phyloP scores from a whole-genome alignment of 1,139 yeast genomes.

The Candida sp. region DNA sequence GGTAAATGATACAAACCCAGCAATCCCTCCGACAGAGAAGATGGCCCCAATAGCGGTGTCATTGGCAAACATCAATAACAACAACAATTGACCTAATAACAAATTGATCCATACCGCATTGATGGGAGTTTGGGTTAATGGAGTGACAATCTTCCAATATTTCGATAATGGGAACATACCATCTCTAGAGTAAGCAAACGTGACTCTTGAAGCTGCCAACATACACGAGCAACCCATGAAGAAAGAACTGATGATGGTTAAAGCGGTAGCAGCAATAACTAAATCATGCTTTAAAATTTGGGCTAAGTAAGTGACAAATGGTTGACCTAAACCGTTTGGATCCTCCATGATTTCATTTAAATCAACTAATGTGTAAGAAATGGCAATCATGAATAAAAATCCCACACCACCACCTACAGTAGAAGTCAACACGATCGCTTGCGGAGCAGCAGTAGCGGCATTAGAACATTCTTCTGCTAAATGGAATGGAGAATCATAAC shows the following conservation, averaged over 20 bases:
- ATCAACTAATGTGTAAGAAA: slow-evolving; percentile 62
- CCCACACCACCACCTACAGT: slow-evolving; percentile 60
- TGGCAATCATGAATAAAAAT: slow-evolving; percentile 59
- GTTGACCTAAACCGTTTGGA: slow-evolving; percentile 58
- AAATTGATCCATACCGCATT: slow-evolving; percentile 68
- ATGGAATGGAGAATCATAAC: slow-evolving; percentile 75
- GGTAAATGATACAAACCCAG: slow-evolving; percentile 69
- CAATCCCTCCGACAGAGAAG: slow-evolving; percentile 74
- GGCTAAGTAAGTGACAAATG: slow-evolving; percentile 55
- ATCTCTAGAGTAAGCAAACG: slow-evolving; percentile 69
- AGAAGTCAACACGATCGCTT: slow-evolving; percentile 66
- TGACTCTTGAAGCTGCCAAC: slow-evolving; percentile 68
- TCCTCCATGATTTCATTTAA: slow-evolving; percentile 48
- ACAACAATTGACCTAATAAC: slow-evolving; percentile 52
- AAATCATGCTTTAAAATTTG: slow-evolving; percentile 47
- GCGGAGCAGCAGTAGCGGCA: slow-evolving; percentile 63
- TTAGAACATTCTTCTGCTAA: slow-evolving; percentile 69
- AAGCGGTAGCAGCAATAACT: slow-evolving; percentile 54
- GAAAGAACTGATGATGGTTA: slow-evolving; percentile 58
- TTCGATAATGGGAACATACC: slow-evolving; percentile 62
- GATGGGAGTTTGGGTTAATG: slow-evolving; percentile 60
- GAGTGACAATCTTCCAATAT: slow-evolving; percentile 53
- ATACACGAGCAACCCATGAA: slow-evolving; percentile 71
- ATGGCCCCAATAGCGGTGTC: slow-evolving; percentile 70
- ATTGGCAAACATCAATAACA: slow-evolving; percentile 64